Evolutionary conservation across 179 eudicot species (phyloP), one percentile per base, ranked within the genome.

Genomic region (Gypsophila paniculata): DNA sequence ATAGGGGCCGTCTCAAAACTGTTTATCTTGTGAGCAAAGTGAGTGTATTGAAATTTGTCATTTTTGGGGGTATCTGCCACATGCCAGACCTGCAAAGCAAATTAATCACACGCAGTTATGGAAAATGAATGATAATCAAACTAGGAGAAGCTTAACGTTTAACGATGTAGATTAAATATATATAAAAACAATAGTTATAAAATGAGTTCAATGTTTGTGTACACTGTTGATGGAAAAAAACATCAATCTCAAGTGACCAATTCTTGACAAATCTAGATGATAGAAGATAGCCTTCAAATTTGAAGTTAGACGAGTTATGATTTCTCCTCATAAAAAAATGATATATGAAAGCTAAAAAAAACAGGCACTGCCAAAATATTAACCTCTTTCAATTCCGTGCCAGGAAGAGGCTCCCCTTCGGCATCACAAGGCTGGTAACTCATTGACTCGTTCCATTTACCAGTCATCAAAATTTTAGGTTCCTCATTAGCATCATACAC

Each of bases 1-100:
- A n/a, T n/a, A 21, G 98, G 99, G n/a, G 98, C 98, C 69, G 96
- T 95, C 72, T 90, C 98, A 73, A 92, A 92, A 79, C 98, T 90
- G 76, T 95, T 95, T 26, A 95, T 73, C 79, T 95, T 95, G 81
- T 92, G 99, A 38, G 98, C 96, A 77, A 92, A 95, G 70, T 90
- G 58, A 26, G 98, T 95, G 75, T 82, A 95, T 78, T 92, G 98
- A 81, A 77, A 90, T 80, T 85, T 95, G 81, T 95, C 99, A 76
- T 89, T 90, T 79, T 74, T 55, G 14, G 99, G 99, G 65, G 81
- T 80, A 53, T 82, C 87, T 38, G 99, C 99, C 77, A 89, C 86
- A 71, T 76, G 84, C 99, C 99, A 95, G 68, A 84, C 98, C 98
- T 95, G 81, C 75, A 82, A 51, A 77, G 26, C 59, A 72, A 39